Evolutionary conservation across 2,329 filamentous ascomycete genomes (phyloP).

Genomic region (Aspergillus amoenus): DNA sequence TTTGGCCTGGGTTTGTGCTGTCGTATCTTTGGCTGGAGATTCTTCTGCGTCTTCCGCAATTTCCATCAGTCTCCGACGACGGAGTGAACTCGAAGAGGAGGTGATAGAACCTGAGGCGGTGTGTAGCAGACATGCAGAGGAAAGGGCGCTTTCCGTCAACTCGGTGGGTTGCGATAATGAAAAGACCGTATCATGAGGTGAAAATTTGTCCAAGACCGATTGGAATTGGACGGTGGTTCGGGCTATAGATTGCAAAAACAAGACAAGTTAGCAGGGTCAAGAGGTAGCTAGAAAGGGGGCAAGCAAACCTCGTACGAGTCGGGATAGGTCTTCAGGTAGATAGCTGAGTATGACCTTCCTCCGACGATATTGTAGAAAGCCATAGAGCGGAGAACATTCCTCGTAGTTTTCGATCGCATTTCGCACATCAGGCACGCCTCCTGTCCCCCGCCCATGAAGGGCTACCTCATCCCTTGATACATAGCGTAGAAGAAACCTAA

Average conservation of each 20-base stretch:
- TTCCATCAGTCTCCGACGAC: slow-evolving; percentile 76
- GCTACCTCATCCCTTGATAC: slow-evolving; percentile 82
- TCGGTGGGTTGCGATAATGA: slow-evolving; percentile 72
- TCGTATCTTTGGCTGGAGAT: slow-evolving; percentile 57
- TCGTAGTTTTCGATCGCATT: slow-evolving; percentile 74
- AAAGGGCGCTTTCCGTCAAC: slow-evolving; percentile 82
- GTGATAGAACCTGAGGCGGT: slow-evolving; percentile 82
- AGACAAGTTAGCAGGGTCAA: slow-evolving; percentile 12
- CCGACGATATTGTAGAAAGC: slow-evolving; percentile 84
- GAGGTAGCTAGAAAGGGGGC: neutral
- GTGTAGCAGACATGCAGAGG: slow-evolving; percentile 84
- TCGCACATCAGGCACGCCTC: slow-evolving; percentile 81
- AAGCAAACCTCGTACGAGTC: slow-evolving; percentile 80
- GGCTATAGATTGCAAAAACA: slow-evolving; percentile 51
- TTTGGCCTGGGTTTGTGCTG: slow-evolving; percentile 24
- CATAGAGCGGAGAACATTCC: slow-evolving; percentile 85
- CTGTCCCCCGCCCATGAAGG: slow-evolving; percentile 71
- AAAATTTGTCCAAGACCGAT: slow-evolving; percentile 65
- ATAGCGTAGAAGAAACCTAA: slow-evolving; percentile 93
- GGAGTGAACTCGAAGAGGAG: slow-evolving; percentile 78
- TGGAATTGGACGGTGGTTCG: slow-evolving; percentile 73
- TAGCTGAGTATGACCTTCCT: slow-evolving; percentile 92
- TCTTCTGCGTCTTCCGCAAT: slow-evolving; percentile 94
- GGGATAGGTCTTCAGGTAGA: slow-evolving; percentile 84
- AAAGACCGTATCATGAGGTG: slow-evolving; percentile 83